Conservation (phyloP, 2,329 filamentous ascomycete genomes). For the Fusarium udum region DNA sequence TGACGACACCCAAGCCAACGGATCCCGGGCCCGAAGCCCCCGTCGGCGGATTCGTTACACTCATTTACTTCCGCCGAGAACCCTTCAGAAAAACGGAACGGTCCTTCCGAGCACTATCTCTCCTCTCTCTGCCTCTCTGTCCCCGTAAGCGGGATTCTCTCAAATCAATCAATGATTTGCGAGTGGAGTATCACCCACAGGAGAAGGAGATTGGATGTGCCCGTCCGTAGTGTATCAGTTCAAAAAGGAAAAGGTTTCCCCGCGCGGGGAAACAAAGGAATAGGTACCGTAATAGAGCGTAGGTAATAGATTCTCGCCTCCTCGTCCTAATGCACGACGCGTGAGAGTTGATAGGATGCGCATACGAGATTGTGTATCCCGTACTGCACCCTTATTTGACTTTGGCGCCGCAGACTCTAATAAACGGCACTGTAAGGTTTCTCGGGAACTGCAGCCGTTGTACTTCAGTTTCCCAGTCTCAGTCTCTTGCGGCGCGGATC, state of each 20-base stretch:
- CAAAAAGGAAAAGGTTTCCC: background rate
- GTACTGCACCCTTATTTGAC: background rate
- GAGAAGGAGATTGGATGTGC: background rate
- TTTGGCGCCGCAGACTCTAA: background rate
- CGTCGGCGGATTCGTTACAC: conserved; percentile 64
- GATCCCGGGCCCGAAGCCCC: conserved; percentile 60
- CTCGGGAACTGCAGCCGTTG: background rate
- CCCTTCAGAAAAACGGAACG: conserved; percentile 2
- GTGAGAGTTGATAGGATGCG: conserved; percentile 8
- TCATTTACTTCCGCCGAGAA: conserved; percentile 52
- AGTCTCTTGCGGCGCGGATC: conserved; percentile 23
- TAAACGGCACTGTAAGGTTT: background rate
- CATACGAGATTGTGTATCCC: background rate
- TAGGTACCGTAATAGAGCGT: background rate
- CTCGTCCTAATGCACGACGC: conserved; percentile 9
- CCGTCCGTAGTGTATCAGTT: background rate
- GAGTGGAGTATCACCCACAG: conserved; percentile 3
- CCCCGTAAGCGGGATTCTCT: conserved; percentile 13
- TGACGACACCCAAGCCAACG: conserved; percentile 51
- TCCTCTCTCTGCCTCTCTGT: background rate
- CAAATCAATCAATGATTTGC: conserved; percentile 15
- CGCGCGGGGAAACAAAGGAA: background rate
- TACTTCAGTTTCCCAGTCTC: background rate
- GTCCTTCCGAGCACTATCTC: conserved; percentile 11
- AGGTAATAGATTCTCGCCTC: conserved; percentile 1